phyloP scores from a whole-genome alignment of 2,329 filamentous ascomycete genomes.

The Botrytis galanthina region DNA sequence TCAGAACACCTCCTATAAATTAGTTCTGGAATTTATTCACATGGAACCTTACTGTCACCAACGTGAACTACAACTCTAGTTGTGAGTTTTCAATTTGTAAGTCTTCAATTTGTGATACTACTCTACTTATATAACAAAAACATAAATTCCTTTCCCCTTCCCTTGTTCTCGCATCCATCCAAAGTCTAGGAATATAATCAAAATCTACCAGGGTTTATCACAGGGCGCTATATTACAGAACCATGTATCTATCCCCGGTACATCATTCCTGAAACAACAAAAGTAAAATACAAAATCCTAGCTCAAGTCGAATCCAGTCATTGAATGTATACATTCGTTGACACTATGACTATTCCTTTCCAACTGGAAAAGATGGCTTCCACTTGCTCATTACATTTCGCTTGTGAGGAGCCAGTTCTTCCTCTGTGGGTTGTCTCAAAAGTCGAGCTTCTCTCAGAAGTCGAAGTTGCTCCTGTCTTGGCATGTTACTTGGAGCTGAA shows the following conservation, averaged over 20 bases:
- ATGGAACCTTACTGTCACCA: not conserved
- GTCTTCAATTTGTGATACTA: not conserved
- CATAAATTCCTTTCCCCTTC: not conserved
- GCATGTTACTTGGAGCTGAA: not conserved
- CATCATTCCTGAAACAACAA: not conserved
- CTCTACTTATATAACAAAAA: not conserved
- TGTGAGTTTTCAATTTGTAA: not conserved
- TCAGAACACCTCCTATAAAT: not conserved
- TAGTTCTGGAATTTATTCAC: not conserved
- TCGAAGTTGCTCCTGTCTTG: not conserved
- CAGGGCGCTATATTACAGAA: not conserved
- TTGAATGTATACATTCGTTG: not conserved
- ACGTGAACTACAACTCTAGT: not conserved
- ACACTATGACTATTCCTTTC: not conserved
- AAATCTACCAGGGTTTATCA: not conserved
- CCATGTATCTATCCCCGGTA: not conserved
- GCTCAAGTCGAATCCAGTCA: not conserved
- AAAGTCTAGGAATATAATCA: not conserved
- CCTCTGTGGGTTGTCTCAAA: not conserved
- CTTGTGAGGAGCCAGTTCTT: not conserved
- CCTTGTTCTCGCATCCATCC: not conserved
- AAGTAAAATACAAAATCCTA: not conserved
- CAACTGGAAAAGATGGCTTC: not conserved
- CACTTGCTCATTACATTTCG: fast-evolving
- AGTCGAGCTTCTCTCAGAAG: not conserved